Evolutionary conservation across 2,329 filamentous ascomycete genomes (phyloP), one percentile per base, ranked within the genome.

Genomic region (Pseudocercospora eumusae): DNA sequence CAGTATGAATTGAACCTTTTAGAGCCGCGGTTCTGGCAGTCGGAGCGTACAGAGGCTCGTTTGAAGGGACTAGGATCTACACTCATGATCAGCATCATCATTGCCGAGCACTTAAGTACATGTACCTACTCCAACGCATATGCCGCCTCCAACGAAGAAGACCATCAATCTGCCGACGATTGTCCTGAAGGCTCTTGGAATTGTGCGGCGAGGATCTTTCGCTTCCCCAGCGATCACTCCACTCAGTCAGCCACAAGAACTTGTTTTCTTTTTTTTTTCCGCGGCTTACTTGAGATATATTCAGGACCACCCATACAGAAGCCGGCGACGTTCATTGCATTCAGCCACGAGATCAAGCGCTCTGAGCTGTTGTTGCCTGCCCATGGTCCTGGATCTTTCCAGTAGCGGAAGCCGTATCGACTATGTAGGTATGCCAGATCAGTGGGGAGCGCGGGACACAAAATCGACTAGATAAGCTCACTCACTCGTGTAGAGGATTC

Each of bases 381-480:
- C 47, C 20, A 50, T 10, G 47, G 25, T 1, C 90, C 90, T 0
- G 90, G 90, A 0, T 84, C 77, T 2, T 82, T 79, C 85, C 86
- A 88, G 73, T 83, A 86, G 11, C 87, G 82, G 73, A 93, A 93
- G 0, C 90, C 90, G 65, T 90, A 90, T 0, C 84, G 80, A 67
- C 47, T 42, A 8, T 20, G 2, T n/a, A n/a, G n/a, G n/a, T n/a
- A n/a, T n/a, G n/a, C n/a, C 15, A n/a, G 40, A 20, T 42, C 18
- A 42, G 40, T 20, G 8, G n/a, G 6, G 40, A n/a, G n/a, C n/a
- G n/a, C n/a, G n/a, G n/a, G n/a, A n/a, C n/a, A n/a, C n/a, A n/a
- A n/a, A n/a, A n/a, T n/a, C n/a, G n/a, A n/a, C n/a, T n/a, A n/a
- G n/a, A n/a, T n/a, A n/a, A n/a, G n/a, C n/a, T n/a, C n/a, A n/a